Percentiles rank a stretch among this genome's conserved stretches.
phyloP scores from a whole-genome alignment of 2,329 filamentous ascomycete species.

The Immersiporthe knoxdaviesiana region DNA sequence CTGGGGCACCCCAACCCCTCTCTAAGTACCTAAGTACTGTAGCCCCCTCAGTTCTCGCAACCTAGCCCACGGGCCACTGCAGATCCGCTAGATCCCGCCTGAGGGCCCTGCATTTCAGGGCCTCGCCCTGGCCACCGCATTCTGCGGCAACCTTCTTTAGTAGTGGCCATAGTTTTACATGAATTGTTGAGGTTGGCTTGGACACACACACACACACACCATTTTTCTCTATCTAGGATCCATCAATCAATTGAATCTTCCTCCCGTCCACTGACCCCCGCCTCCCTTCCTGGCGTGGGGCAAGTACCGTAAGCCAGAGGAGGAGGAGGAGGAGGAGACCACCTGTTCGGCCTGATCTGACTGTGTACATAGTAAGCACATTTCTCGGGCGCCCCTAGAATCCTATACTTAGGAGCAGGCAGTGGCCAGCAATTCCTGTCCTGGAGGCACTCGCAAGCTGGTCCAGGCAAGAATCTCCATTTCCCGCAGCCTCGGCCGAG shows the following conservation, averaged over 20 bases:
- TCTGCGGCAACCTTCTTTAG: not conserved
- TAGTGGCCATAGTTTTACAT: not conserved
- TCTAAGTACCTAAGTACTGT: too few species aligned
- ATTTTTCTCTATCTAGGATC: not conserved
- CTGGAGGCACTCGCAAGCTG: not conserved
- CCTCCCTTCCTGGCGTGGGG: not conserved
- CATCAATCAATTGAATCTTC: not conserved
- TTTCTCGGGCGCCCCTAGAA: not conserved
- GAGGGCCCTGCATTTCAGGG: not conserved
- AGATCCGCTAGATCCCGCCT: not conserved
- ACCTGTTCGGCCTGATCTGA: not conserved
- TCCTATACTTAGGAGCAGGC: not conserved
- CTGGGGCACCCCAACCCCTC: not conserved
- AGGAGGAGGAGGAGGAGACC: not conserved
- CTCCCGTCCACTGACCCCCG: not conserved
- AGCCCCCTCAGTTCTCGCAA: not conserved
- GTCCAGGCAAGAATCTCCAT: not conserved
- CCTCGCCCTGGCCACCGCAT: not conserved
- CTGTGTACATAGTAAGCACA: not conserved
- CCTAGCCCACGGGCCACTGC: not conserved
- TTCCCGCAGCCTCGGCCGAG: not conserved
- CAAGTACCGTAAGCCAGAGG: not conserved
- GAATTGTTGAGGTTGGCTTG: not conserved
- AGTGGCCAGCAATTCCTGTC: not conserved
- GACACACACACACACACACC: not conserved